phyloP scores from a whole-genome alignment of 495 filamentous ascomycete genomes.

The Penicillium lividum region DNA sequence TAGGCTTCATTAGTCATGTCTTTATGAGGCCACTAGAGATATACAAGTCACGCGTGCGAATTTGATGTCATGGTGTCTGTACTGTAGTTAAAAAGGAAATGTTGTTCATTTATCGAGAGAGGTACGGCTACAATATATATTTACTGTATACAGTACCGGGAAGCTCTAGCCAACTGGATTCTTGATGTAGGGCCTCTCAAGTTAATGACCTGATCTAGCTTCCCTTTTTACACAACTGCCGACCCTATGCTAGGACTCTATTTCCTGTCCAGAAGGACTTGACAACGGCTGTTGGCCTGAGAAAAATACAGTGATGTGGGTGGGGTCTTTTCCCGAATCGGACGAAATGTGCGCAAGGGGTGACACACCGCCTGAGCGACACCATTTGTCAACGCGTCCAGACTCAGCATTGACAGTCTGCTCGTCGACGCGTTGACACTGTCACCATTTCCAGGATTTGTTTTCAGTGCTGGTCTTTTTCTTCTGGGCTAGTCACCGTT shows the following conservation, averaged over 20 bases:
- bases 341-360: background rate
- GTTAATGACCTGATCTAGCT: background rate
- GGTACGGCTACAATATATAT: slow-evolving; percentile 2
- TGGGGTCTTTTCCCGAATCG: background rate
- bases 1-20: background rate
- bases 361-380: slow-evolving; percentile 5
- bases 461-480: background rate
- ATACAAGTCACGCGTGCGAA: background rate
- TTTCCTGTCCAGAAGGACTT: slow-evolving; percentile 3
- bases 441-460: background rate
- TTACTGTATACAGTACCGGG: background rate
- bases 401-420: slow-evolving; percentile 6
- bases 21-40: background rate
- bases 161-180: slow-evolving; percentile 3
- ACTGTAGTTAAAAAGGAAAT: background rate
- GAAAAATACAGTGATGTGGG: slow-evolving; percentile 1
- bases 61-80: background rate
- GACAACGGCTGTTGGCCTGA: slow-evolving; percentile 1
- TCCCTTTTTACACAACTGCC: background rate
- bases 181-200: background rate
- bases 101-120: background rate
- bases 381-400: slow-evolving; percentile 3
- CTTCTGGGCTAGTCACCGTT: background rate
- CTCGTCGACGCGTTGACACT: slow-evolving; percentile 4
- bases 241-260: background rate